phyloP scores from a whole-genome alignment of 2,329 filamentous ascomycete species.

The Cladosporium sp. region DNA sequence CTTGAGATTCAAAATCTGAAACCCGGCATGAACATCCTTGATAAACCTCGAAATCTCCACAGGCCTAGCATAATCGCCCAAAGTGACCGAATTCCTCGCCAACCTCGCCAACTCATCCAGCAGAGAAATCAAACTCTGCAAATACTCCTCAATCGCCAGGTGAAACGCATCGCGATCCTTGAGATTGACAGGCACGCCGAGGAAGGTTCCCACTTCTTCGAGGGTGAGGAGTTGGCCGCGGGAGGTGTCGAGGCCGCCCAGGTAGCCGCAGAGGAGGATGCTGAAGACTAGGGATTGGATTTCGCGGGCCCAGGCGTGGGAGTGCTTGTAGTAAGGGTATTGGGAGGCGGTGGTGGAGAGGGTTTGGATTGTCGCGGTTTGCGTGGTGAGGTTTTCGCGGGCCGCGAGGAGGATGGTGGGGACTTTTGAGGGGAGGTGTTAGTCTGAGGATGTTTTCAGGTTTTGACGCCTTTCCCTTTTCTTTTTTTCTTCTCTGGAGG shows the following conservation, averaged over 20 bases:
- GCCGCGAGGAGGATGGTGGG: slow-evolving; percentile 64
- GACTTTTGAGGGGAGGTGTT: no score
- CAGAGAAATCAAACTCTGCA: slow-evolving; percentile 78
- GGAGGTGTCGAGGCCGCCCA: slow-evolving; percentile 62
- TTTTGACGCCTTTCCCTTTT: no score
- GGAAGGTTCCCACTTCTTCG: slow-evolving; percentile 75
- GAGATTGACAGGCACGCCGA: slow-evolving; percentile 87
- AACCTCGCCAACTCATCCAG: slow-evolving; percentile 87
- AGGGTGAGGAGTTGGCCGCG: slow-evolving; percentile 70
- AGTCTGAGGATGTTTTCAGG: no score
- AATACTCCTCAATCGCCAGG: slow-evolving; percentile 94
- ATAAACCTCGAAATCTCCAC: slow-evolving; percentile 86
- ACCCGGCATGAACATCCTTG: slow-evolving; percentile 92
- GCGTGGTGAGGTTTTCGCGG: slow-evolving; percentile 63
- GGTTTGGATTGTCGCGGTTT: slow-evolving; percentile 65
- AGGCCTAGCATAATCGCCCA: slow-evolving; percentile 81
- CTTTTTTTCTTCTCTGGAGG: not conserved
- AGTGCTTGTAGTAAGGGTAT: slow-evolving; percentile 98
- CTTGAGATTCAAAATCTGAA: slow-evolving; percentile 95
- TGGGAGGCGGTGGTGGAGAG: slow-evolving; percentile 71
- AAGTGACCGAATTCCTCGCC: slow-evolving; percentile 88
- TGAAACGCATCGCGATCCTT: slow-evolving; percentile 87
- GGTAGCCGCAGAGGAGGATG: slow-evolving; percentile 64
- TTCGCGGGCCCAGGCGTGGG: slow-evolving; percentile 76
- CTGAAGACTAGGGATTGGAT: slow-evolving; percentile 70